phyloP scores from a whole-genome alignment of 495 filamentous ascomycete genomes.

The Evansstolkia leycettana region DNA sequence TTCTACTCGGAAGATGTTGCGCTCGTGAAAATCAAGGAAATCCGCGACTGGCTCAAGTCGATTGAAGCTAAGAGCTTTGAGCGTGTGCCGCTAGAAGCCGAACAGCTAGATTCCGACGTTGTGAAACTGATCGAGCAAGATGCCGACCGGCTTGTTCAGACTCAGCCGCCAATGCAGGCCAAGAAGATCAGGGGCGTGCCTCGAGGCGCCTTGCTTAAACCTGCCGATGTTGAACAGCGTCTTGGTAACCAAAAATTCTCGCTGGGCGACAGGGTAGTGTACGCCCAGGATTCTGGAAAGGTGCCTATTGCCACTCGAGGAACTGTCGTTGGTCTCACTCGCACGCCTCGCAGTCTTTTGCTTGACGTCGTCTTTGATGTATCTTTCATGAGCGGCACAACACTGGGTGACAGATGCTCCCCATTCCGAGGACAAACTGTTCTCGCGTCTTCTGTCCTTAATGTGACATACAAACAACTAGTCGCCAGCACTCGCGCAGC shows the following conservation, averaged over 20 bases:
- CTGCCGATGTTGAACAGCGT: slow-evolving; percentile 81
- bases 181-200: slow-evolving; percentile 65
- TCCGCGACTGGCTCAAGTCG: slow-evolving; percentile 81
- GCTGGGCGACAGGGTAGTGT: slow-evolving; percentile 84
- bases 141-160: slow-evolving; percentile 45
- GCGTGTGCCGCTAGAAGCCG: slow-evolving; percentile 83
- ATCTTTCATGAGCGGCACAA: slow-evolving; percentile 93
- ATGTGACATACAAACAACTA: slow-evolving; percentile 71
- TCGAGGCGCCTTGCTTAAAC: slow-evolving; percentile 76
- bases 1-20: slow-evolving; percentile 67
- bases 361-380: slow-evolving; percentile 90
- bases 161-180: slow-evolving; percentile 37
- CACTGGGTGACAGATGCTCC: slow-evolving; percentile 78
- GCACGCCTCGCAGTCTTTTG: slow-evolving; percentile 64
- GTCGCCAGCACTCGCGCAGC: slow-evolving; percentile 62
- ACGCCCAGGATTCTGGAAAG: slow-evolving; percentile 84
- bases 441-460: slow-evolving; percentile 68
- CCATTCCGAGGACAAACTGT: slow-evolving; percentile 94
- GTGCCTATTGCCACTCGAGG: slow-evolving; percentile 88
- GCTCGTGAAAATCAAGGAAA: slow-evolving; percentile 58
- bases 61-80: slow-evolving; percentile 85
- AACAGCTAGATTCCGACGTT: slow-evolving; percentile 85
- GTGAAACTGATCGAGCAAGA: slow-evolving; percentile 72
- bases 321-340: slow-evolving; percentile 84
- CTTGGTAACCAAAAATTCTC: slow-evolving; percentile 73